A percentile compares a stretch with the other conserved stretches of the same genome.
phyloP scores from a whole-genome alignment of 257 asterid genomes.

The Nicotiana tomentosiformis region DNA sequence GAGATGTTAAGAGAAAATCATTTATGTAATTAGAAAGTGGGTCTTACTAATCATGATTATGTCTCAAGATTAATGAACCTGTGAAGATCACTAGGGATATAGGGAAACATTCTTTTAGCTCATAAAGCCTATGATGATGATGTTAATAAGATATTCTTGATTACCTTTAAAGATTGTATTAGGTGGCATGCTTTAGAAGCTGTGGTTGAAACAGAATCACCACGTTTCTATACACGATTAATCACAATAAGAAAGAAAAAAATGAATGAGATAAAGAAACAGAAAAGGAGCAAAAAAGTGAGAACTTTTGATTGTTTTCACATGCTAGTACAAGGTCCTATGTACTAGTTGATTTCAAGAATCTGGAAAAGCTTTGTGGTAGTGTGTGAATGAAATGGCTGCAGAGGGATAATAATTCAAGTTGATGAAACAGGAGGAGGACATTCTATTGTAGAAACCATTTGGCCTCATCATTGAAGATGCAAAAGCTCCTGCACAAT shows the following conservation, averaged over 20 bases:
- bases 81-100: slow-evolving; percentile 22
- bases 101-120: slow-evolving; percentile 25
- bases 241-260: not conserved
- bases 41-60: slow-evolving; percentile 43
- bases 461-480: slow-evolving; percentile 6
- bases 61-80: slow-evolving; percentile 32
- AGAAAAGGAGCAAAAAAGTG: not conserved
- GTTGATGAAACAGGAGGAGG: slow-evolving; percentile 4
- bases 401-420: not conserved
- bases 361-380: not conserved
- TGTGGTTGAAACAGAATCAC: slow-evolving; percentile 25
- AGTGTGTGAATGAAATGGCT: slow-evolving; percentile 2
- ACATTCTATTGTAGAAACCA: not conserved
- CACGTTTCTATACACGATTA: slow-evolving; percentile 4
- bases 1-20: slow-evolving; percentile 21
- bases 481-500: not conserved
- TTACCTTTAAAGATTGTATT: slow-evolving; percentile 28
- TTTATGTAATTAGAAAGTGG: slow-evolving; percentile 40
- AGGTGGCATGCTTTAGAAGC: slow-evolving; percentile 46
- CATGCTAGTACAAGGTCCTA: slow-evolving; percentile 10
- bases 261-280: not conserved
- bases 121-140: slow-evolving; percentile 21
- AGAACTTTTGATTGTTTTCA: slow-evolving; percentile 5
- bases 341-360: not conserved
- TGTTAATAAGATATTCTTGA: slow-evolving; percentile 25